Conservation (phyloP, 768 basidiomycete genomes). For the Boletus sp. region DNA sequence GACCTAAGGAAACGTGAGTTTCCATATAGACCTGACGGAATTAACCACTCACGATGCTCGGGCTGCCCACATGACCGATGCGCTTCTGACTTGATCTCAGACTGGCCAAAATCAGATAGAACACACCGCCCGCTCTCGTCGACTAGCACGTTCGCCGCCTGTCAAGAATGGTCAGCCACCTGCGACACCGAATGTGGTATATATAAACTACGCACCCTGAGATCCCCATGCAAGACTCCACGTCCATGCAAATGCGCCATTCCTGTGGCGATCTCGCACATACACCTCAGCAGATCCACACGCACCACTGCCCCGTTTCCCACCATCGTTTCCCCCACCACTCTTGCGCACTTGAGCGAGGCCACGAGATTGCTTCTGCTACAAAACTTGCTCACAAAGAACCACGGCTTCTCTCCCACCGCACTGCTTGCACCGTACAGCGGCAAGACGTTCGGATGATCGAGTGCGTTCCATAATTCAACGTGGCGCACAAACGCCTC, state of each 20-base stretch:
- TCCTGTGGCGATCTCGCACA: constrained; percentile 74
- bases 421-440: constrained; percentile 79
- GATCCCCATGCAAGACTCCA: constrained; percentile 74
- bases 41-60: constrained; percentile 38
- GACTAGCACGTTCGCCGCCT: constrained; percentile 77
- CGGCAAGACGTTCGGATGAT: constrained; percentile 68
- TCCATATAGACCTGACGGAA: not conserved
- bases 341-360: constrained; percentile 44
- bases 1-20: constrained; percentile 45
- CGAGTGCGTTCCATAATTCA: constrained; percentile 67
- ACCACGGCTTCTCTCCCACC: constrained; percentile 69
- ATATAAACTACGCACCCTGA: constrained; percentile 55
- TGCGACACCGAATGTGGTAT: not conserved
- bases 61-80: constrained; percentile 55
- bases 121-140: constrained; percentile 65
- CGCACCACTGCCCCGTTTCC: not conserved
- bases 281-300: constrained; percentile 52
- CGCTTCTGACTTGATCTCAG: constrained; percentile 73
- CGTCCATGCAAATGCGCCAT: constrained; percentile 77
- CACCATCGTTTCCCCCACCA: not conserved
- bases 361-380: constrained; percentile 61
- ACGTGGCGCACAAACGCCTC: constrained; percentile 69
- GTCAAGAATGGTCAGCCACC: not conserved
- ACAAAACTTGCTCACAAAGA: constrained; percentile 75
- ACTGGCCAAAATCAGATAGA: constrained; percentile 82